Percentiles rank a stretch among this genome's conserved stretches.
Conservation (phyloP, 306 rosid genomes). For the Albizia julibrissin region DNA sequence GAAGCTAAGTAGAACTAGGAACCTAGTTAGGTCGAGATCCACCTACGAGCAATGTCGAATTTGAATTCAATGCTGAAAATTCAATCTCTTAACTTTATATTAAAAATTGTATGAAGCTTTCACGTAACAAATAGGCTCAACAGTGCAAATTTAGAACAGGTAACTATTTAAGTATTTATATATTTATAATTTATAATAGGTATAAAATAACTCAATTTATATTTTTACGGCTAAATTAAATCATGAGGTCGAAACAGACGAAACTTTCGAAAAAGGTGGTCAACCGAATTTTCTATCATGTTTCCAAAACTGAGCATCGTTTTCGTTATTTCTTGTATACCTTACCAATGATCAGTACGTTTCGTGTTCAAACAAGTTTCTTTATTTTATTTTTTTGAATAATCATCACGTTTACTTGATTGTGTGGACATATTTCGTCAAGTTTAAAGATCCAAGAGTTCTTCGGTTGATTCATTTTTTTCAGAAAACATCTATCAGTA, state of each 20-base stretch:
- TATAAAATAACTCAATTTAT: not conserved
- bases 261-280: not conserved
- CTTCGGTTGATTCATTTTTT: not conserved
- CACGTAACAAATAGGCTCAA: slow-evolving; percentile 43
- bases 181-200: too few relatives aligned
- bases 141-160: slow-evolving; percentile 33
- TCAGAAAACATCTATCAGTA: too few relatives aligned
- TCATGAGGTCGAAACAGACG: not conserved
- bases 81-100: not conserved
- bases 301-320: not conserved
- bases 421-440: not conserved
- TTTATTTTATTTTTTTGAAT: not conserved
- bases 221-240: not conserved
- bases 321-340: not conserved
- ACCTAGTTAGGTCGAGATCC: not conserved
- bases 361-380: not conserved
- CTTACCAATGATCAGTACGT: not conserved
- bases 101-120: slow-evolving; percentile 14
- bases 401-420: not conserved
- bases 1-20: not conserved
- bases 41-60: not conserved
- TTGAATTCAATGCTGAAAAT: slow-evolving; percentile 29
- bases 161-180: not conserved
- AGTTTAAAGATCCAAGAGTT: not conserved
- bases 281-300: not conserved